These are phyloP conservation scores for Haematococcus lacustris DNA, from an alignment of 139 green algal species.

Conservation along the genomic window DNA sequence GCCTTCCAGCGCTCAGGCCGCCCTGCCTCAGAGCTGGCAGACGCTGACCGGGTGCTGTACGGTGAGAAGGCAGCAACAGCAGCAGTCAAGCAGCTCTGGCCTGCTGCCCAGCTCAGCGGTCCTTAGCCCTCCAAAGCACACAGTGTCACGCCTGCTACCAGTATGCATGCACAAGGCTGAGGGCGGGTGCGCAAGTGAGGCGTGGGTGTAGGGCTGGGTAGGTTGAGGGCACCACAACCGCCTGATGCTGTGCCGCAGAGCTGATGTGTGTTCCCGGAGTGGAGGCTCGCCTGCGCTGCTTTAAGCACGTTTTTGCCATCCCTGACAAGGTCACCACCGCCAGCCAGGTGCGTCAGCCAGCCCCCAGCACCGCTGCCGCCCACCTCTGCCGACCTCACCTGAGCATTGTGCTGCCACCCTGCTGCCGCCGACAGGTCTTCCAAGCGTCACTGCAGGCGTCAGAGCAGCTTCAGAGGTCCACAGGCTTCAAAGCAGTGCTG, in stretches of 20 bases:
- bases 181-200: no score
- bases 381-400: no score
- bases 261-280: constrained; percentile 31
- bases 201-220: no score
- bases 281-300: constrained; percentile 21
- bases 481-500: constrained; percentile 28
- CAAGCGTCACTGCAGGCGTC: constrained; percentile 21
- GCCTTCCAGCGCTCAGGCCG: constrained; percentile 13
- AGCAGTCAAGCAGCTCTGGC: no score
- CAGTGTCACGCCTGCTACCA: no score
- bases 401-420: neutral
- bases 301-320: constrained; percentile 28
- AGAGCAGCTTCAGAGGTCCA: neutral
- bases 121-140: no score
- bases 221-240: no score
- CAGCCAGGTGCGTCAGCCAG: constrained; percentile 16
- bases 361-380: no score
- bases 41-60: constrained; percentile 14
- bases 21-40: constrained; percentile 8
- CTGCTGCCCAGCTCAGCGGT: no score
- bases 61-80: no score
- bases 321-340: constrained; percentile 30
- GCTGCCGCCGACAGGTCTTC: constrained; percentile 13
- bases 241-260: constrained; percentile 6
- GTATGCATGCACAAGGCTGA: no score